Evolutionary conservation across 345 rosid genomes (phyloP), one percentile per base, ranked within the genome.

Genomic region (Clausena lansium): DNA sequence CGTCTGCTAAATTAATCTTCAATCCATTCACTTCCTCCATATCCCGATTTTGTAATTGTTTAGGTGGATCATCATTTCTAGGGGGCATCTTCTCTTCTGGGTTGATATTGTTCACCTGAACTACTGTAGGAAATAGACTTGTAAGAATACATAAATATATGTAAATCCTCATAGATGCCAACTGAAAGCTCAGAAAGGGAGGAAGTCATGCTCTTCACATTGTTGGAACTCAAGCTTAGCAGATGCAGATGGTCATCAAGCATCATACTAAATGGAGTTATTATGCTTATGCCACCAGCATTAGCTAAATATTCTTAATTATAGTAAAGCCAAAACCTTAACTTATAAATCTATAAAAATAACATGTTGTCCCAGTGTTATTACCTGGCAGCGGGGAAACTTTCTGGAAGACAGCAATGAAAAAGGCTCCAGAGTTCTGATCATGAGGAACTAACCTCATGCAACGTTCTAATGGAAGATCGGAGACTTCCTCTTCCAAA

Each of bases 381-480:
- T 79, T 80, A 92, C 98, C 97, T 82, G 98, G 92, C 79, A 94
- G 82, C 58, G 89, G 78, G 66, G 90, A 93, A 79, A 88, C 78
- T 84, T 96, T 96, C 72, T 87, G 89, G 71, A 94, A 84, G 63
- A 94, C 94, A 45, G 98, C 98, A 73, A 96, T 85, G 83, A 96
- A 96, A 82, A 96, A 96, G 60, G 98, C 95, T 74, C 98, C 99
- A 11, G 91, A 85, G 84, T 94, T 96, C 85, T 96, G 99, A 90
- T 96, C 98, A 84, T 92, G 97, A 82, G 99, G 98, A 69, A 91
- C 73, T 83, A 96, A 89, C 88, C 98, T 94, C 89, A 92, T 80
- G 91, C 99, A 96, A 30, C 84, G 86, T 75, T 92, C 95, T 62
- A 96, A 88, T 15, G 95, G 95, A 61, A 92, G 93, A 85, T 84